These are phyloP conservation scores for Cyclostephanos tholiformis DNA, from an alignment of 108 stramenopile genomes.

Conservation along the genomic window DNA sequence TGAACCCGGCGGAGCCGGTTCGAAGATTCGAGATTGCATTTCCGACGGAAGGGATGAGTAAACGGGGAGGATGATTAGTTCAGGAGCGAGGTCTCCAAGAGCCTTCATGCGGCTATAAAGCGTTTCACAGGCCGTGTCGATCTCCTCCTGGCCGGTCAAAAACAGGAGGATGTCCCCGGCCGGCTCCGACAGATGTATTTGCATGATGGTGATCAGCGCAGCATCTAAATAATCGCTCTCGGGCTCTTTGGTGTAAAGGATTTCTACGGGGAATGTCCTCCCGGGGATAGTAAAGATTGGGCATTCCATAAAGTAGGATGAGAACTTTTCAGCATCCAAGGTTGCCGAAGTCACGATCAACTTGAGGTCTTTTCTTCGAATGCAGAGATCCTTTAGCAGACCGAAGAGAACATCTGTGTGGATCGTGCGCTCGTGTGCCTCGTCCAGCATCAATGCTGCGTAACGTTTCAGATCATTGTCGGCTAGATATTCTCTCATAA, in stretches of 20 bases:
- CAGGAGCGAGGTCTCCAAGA: slow-evolving; percentile 94
- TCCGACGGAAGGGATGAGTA: slow-evolving; percentile 97
- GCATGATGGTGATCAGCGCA: slow-evolving; percentile 96
- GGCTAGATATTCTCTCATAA: slow-evolving; percentile 95
- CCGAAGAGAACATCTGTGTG: slow-evolving; percentile 99
- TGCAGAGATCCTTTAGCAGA: slow-evolving; percentile 91
- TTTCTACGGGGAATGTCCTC: slow-evolving; percentile 96
- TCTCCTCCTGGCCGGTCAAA: slow-evolving; percentile 99
- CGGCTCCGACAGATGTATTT: slow-evolving; percentile 97
- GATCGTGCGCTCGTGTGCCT: slow-evolving; percentile 99
- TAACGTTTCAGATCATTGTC: slow-evolving; percentile 92
- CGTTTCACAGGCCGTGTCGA: slow-evolving; percentile 98
- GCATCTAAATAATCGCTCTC: slow-evolving; percentile 98
- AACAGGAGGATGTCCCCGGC: slow-evolving; percentile 96
- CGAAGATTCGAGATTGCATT: slow-evolving; percentile 99
- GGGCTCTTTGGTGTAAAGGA: slow-evolving; percentile 97
- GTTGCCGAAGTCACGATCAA: slow-evolving; percentile 97
- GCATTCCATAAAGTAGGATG: slow-evolving; percentile 93
- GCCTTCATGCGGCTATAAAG: slow-evolving; percentile 96
- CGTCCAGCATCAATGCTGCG: slow-evolving; percentile 91
- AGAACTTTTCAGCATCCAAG: slow-evolving; percentile 98
- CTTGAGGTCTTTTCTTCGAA: slow-evolving; percentile 89
- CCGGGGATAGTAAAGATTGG: slow-evolving; percentile 99
- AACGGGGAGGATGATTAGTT: slow-evolving; percentile 96
- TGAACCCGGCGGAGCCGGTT: slow-evolving; percentile 93